A percentile compares a stretch with the other conserved stretches of the same genome.
phyloP scores from a whole-genome alignment of 140 eudicot genomes.

The Ambrosia hybrid region DNA sequence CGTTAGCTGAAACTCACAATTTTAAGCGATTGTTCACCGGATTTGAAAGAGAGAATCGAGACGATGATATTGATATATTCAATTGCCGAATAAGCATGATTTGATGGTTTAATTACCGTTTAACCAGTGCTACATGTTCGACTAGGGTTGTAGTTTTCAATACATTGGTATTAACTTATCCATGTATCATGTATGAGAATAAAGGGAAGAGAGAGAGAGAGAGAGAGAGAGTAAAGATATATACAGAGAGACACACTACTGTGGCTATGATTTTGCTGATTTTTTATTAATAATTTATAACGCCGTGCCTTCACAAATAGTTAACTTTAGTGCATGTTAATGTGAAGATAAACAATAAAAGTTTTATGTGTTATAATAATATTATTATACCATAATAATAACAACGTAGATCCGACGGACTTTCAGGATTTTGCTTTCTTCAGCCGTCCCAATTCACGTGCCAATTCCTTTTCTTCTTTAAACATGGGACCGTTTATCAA shows the following conservation, averaged over 20 bases:
- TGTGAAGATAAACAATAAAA: conserved; percentile 1
- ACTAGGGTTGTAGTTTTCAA: too few relatives aligned
- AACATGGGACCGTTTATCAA: conserved; percentile 33
- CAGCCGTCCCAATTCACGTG: conserved; percentile 35
- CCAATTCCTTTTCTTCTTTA: conserved; percentile 23
- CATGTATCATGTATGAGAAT: too few relatives aligned
- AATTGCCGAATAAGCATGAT: too few relatives aligned
- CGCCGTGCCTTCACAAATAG: conserved; percentile 22
- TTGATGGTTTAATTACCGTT: too few relatives aligned
- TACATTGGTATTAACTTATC: too few relatives aligned
- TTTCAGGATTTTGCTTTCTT: conserved; percentile 41
- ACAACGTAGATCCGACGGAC: conserved; percentile 48
- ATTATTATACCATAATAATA: conserved; percentile 1
- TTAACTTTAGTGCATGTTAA: conserved; percentile 10
- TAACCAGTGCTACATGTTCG: too few relatives aligned
- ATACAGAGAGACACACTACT: too few relatives aligned
- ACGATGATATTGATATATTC: too few relatives aligned
- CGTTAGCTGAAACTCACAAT: too few relatives aligned
- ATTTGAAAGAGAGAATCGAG: too few relatives aligned
- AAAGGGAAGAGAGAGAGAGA: background rate
- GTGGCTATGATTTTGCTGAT: background rate
- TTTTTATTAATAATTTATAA: background rate
- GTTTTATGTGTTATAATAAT: background rate
- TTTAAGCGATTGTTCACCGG: too few relatives aligned
- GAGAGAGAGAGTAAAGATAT: background rate